Percentiles rank a stretch among this genome's conserved stretches.
These are phyloP conservation scores for Micromonas pusilla DNA, from an alignment of 139 green algal genomes.

Conservation along the genomic window DNA sequence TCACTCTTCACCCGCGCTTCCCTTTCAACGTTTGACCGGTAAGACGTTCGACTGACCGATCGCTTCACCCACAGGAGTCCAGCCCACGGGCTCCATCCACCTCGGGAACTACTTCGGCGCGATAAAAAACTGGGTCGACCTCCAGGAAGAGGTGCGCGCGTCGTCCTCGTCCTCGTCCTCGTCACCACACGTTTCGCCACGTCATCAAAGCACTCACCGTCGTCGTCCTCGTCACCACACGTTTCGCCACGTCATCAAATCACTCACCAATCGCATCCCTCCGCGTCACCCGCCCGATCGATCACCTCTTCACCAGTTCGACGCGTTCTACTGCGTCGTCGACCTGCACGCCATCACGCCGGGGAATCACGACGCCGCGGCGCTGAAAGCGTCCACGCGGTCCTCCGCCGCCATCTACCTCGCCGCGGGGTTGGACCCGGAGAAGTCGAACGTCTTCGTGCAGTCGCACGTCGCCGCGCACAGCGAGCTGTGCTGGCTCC, in stretches of 20 bases:
- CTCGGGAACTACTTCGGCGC: slow-evolving; percentile 97
- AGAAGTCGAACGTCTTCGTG: slow-evolving; percentile 68
- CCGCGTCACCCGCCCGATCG: background rate
- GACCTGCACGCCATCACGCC: slow-evolving; percentile 83
- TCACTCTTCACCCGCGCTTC: too few relatives aligned
- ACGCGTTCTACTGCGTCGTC: slow-evolving; percentile 93
- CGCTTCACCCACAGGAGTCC: too few relatives aligned
- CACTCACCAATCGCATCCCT: background rate
- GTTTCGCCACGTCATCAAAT: background rate
- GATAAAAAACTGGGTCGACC: slow-evolving; percentile 89
- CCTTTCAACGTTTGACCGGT: too few relatives aligned
- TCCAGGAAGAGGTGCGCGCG: slow-evolving; percentile 89
- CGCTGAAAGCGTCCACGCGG: slow-evolving; percentile 64
- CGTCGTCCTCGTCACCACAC: too few relatives aligned
- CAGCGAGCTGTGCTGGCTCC: slow-evolving; percentile 87
- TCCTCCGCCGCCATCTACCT: slow-evolving; percentile 84
- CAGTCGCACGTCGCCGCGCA: slow-evolving; percentile 90
- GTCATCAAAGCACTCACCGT: background rate
- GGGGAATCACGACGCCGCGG: slow-evolving; percentile 70
- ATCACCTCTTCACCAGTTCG: slow-evolving; percentile 36
- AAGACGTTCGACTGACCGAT: too few relatives aligned
- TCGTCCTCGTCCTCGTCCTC: too few relatives aligned
- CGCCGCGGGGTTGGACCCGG: slow-evolving; percentile 82
- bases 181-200: background rate
- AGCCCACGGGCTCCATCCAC: slow-evolving; percentile 91